A percentile compares a stretch with the other conserved stretches of the same genome.
Conservation (phyloP, 1,284 basidiomycete species). For the Ceratobasidium sp. region DNA sequence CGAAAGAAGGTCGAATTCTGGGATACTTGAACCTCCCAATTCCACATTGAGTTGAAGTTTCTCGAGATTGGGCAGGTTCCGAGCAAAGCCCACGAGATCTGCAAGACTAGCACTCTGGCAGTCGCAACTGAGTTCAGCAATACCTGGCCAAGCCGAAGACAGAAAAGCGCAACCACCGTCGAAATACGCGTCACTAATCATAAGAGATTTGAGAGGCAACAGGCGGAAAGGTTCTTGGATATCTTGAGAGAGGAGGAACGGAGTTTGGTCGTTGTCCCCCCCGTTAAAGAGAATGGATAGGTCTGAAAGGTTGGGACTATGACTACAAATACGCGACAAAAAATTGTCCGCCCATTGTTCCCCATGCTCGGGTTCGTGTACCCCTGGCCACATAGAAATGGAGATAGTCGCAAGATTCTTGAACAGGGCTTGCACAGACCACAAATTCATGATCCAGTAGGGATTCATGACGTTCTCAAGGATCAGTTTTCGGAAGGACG, state of each 20-base stretch:
- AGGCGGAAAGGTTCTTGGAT: background rate
- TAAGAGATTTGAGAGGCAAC: background rate
- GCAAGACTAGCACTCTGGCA: background rate
- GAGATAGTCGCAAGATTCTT: background rate
- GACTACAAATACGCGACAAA: background rate
- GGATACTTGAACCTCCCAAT: background rate
- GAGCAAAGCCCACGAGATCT: background rate
- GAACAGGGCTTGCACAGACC: background rate
- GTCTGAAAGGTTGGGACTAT: background rate
- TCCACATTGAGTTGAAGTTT: background rate
- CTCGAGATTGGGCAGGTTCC: background rate
- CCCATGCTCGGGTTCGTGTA: background rate
- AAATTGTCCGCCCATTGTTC: background rate
- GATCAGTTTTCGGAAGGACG: background rate
- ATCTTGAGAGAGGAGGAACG: background rate
- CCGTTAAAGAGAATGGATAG: background rate
- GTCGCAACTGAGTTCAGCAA: background rate
- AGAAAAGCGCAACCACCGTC: background rate
- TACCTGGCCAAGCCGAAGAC: conserved; percentile 2
- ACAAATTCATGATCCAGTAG: background rate
- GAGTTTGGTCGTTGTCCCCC: background rate
- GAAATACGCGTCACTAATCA: background rate
- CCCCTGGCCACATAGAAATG: background rate
- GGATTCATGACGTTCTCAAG: background rate
- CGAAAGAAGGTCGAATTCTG: background rate